phyloP scores from a whole-genome alignment of 2,329 filamentous ascomycete genomes.

The Penicillium expansum region DNA sequence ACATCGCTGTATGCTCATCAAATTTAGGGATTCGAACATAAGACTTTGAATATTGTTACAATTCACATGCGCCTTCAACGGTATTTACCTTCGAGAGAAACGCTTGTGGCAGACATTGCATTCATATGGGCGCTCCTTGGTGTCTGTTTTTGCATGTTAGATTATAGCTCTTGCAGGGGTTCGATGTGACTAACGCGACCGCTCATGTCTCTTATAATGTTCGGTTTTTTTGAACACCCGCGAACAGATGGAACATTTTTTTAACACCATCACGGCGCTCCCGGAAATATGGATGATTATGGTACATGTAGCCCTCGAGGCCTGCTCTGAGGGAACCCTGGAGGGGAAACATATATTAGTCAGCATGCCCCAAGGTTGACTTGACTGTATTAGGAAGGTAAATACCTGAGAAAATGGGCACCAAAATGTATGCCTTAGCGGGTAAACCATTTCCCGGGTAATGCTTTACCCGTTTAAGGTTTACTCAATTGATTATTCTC shows the following conservation, averaged over 20 bases:
- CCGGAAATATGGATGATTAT: slow-evolving; percentile 7
- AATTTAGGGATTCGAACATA: slow-evolving; percentile 2
- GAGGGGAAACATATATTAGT: slow-evolving; percentile 1
- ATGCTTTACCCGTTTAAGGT: not conserved
- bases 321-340: no score
- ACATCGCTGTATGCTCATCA: slow-evolving; percentile 43
- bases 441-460: no score
- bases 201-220: no score
- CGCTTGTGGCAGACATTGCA: slow-evolving; percentile 55
- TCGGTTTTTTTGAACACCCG: no score
- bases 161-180: not conserved
- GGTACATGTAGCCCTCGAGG: not conserved
- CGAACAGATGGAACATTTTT: no score
- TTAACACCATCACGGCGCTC: no score
- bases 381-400: not conserved
- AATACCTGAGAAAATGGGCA: not conserved
- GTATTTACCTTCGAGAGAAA: slow-evolving; percentile 52
- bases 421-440: no score
- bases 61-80: not conserved
- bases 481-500: not conserved
- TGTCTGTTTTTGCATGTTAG: slow-evolving; percentile 42
- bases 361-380: not conserved
- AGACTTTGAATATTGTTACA: not conserved
- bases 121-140: slow-evolving; percentile 54
- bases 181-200: slow-evolving; percentile 44